Evolutionary conservation across 345 rosid species (phyloP).

Genomic region (Lagerstroemia speciosa): DNA sequence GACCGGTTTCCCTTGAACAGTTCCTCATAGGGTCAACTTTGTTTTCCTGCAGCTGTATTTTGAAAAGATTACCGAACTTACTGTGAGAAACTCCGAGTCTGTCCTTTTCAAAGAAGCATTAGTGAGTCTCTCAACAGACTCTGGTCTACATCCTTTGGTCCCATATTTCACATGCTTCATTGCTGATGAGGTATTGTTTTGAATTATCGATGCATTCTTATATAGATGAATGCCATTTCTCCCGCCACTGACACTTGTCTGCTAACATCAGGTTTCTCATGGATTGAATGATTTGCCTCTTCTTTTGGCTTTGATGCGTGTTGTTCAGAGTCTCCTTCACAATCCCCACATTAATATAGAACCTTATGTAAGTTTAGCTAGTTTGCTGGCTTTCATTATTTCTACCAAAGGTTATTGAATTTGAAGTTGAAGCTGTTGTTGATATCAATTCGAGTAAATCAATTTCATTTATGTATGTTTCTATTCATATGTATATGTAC

Average conservation of each 20-base stretch:
- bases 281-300: conserved; percentile 71
- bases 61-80: conserved; percentile 87
- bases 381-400: not conserved
- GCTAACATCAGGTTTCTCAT: conserved; percentile 64
- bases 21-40: conserved; percentile 5
- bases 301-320: conserved; percentile 88
- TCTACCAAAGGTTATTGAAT: not conserved
- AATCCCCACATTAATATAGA: conserved; percentile 88
- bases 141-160: conserved; percentile 95
- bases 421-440: not conserved
- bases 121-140: conserved; percentile 86
- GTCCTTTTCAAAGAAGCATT: conserved; percentile 79
- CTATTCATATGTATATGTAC: conserved; percentile 1
- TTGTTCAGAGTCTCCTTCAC: conserved; percentile 75
- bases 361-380: conserved; percentile 66
- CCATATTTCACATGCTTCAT: conserved; percentile 91
- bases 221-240: conserved; percentile 9
- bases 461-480: not conserved
- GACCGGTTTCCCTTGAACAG: conserved; percentile 1
- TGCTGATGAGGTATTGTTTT: conserved; percentile 70
- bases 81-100: conserved; percentile 65
- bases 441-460: not conserved
- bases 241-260: conserved; percentile 11
- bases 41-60: conserved; percentile 61
- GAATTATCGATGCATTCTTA: not conserved